Base-by-base conservation (phyloP, 1,284 basidiomycete species). In the Xerocomus cyaneibrunnescens region DNA sequence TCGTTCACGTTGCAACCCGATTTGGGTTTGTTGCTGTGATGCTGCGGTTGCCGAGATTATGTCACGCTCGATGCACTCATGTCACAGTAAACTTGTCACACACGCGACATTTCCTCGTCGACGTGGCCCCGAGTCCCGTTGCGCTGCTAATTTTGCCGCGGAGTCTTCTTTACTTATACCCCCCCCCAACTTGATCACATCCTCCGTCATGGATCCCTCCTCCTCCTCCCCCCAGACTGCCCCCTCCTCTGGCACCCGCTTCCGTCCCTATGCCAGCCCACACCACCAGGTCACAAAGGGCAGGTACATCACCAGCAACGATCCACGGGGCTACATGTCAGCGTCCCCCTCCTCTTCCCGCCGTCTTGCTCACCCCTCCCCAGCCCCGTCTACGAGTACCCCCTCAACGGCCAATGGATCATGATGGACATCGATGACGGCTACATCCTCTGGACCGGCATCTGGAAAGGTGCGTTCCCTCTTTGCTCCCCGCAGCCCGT, bases 371-470 rank as follows among this genome's bases (percentile, higher is more conserved):
- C 54, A 52, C 47, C 27, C 21, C 23, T 45, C 34, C 25, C 5
- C 61, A 91, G 88, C 54, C 89, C 89, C 13, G 89, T 92, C 10
- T 92, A 89, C 62, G 89, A 92, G 68, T 92, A 92, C 61, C 89
- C 89, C 3, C 74, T 92, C 51, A 90, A 91, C 57, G 87, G 85
- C 14, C 89, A 92, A 66, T 92, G 89, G 88, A 90, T 92, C 62
- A 92, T 92, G 89, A 89, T 92, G 81, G 90, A 92, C 73, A 88
- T 89, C 67, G 90, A 92, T 67, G 89, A 92, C 66, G 89, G 89
- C 3, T 92, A 91, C 65, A 85, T 92, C 56, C 74, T 91, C 13
- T 91, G 89, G 89, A 92, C 89, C 3, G 89, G 89, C 13, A 92
- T 92, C 50, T 92, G 89, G 89, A 92, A 92, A 78, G 89, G 88